Percentiles rank a stretch among this genome's conserved stretches.
Conservation (phyloP, 176 grass and related monocot genomes). For the Miscanthus lutarioriparius region DNA sequence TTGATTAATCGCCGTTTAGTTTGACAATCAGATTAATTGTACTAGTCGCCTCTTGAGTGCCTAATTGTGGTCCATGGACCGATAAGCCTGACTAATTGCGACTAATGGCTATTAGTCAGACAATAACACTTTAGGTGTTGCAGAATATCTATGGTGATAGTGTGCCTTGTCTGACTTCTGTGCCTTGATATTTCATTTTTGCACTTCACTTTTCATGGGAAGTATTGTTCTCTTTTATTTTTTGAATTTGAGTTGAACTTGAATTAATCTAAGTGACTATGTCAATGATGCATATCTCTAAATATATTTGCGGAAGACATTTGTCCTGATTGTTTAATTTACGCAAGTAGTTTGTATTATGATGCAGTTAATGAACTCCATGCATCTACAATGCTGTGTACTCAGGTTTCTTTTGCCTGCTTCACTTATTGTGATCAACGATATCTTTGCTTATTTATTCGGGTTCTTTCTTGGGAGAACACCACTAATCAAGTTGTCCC, state of each 20-base stretch:
- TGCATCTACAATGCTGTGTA: constrained; percentile 31
- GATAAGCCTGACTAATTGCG: background rate
- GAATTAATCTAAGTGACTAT: constrained; percentile 13
- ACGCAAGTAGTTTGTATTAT: constrained; percentile 5
- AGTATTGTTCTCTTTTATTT: background rate
- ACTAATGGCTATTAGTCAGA: background rate
- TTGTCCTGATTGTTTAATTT: constrained; percentile 1
- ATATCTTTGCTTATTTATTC: constrained; percentile 95
- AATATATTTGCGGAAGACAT: background rate
- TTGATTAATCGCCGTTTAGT: background rate
- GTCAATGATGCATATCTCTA: background rate
- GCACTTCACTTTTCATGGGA: background rate
- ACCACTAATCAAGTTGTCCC: constrained; percentile 96
- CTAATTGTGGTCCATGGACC: background rate
- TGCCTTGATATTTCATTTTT: background rate
- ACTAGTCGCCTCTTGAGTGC: background rate
- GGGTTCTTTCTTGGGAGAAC: constrained; percentile 98
- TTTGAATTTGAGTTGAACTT: background rate
- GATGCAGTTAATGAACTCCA: constrained; percentile 8
- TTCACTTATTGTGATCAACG: constrained; percentile 96
- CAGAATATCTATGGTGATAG: background rate
- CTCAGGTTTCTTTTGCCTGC: constrained; percentile 97
- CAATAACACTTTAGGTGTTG: background rate
- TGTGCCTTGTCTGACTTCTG: constrained; percentile 5
- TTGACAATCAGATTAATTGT: background rate